Evolutionary conservation across 2,329 filamentous ascomycete genomes (phyloP), one percentile per base, ranked within the genome.

Genomic region (Sclerotinia trifoliorum): DNA sequence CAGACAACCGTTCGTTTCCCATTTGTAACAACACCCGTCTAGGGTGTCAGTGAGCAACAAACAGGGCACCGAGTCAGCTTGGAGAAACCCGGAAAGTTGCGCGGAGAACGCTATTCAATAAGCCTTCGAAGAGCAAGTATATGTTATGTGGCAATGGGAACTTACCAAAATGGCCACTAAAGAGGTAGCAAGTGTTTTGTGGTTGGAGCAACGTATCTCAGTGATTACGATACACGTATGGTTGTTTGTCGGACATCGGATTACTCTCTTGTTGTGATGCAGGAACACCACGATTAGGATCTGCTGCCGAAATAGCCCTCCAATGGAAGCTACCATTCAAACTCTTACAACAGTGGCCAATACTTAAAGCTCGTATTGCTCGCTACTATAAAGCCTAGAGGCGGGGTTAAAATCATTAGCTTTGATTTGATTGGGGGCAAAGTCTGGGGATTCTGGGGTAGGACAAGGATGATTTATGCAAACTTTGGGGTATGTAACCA

Each of bases 381-480:
- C 8, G 15, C n/a, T 15, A 26, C 15, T 8, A 44, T 24, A 46
- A 62, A 39, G 26, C n/a, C 10, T 44, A 39, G 55, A 61, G 44
- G 58, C 56, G 35, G 49, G 24, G 24, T 19, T 46, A 26, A 26
- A n/a, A 10, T 17, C 7, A 32, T 52, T 51, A n/a, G n/a, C n/a
- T 13, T 5, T 29, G 29, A 49, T 49, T 19, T 61, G 58, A 61
- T 62, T 62, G 46, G 60, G 46, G 60, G 44, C n/a, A 35, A 55
- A 54, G 21, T 63, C 65, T 62, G 48, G 56, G 48, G 65, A 62
- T 63, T 62, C 48, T 46, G 56, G 65, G 65, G 48, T 67, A 54
- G 8, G 57, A 54, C 65, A 54, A 54, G 56, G 46, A 29, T 62
- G 26, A 58, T 65, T 42, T 60, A 56, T 65, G 39, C 26, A 46